Conservation (phyloP, 305 asterid species). For the Withania somnifera region DNA sequence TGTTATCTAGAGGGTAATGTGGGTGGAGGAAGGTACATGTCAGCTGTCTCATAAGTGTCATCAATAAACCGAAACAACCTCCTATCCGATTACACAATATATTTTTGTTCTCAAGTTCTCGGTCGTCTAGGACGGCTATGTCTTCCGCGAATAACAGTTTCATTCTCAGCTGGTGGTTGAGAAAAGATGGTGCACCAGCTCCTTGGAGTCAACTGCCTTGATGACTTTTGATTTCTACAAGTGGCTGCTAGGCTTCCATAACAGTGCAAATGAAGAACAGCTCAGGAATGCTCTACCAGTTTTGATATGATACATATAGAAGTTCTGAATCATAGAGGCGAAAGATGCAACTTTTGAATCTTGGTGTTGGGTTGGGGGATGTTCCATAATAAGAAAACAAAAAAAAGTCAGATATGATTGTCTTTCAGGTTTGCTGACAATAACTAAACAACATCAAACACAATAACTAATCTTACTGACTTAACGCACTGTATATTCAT, state of each 20-base stretch:
- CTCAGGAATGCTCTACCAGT: not conserved
- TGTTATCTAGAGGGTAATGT: not conserved
- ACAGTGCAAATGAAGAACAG: not conserved
- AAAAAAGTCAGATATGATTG: not conserved
- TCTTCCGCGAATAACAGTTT: not conserved
- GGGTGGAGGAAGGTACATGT: not conserved
- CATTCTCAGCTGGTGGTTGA: not conserved
- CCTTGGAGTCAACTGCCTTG: not conserved
- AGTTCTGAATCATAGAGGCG: not conserved
- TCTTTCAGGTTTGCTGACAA: not conserved
- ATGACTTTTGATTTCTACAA: not conserved
- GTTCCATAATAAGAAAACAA: not conserved
- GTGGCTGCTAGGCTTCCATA: not conserved
- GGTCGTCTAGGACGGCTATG: not conserved
- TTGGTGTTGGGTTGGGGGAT: not conserved
- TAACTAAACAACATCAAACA: not conserved
- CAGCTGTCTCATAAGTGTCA: not conserved
- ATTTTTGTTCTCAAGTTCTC: not conserved
- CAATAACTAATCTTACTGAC: not conserved
- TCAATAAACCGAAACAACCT: not conserved
- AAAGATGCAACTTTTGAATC: not conserved
- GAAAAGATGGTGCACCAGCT: not conserved
- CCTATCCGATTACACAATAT: not conserved
- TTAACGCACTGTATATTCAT: not conserved
- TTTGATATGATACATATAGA: not conserved